Percentiles rank a stretch among this genome's conserved stretches.
These are phyloP conservation scores for Kalaharituber pfeilii DNA, from an alignment of 2,329 filamentous ascomycete species.

Conservation along the genomic window DNA sequence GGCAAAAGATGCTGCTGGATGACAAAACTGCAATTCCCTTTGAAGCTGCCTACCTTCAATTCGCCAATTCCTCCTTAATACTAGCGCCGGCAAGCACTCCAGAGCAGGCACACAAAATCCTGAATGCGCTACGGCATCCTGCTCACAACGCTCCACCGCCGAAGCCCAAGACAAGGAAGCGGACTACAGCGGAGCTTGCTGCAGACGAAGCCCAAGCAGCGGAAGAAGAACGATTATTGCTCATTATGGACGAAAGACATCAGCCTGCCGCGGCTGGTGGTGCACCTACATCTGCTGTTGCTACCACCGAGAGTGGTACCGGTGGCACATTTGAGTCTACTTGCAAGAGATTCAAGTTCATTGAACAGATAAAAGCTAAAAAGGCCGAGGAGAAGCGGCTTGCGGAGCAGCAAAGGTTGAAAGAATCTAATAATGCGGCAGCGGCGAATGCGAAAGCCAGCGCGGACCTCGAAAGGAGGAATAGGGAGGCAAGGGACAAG, in stretches of 20 bases:
- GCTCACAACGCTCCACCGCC: conserved; percentile 62
- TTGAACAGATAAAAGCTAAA: conserved; percentile 66
- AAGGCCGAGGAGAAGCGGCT: conserved; percentile 54
- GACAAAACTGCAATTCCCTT: conserved; percentile 53
- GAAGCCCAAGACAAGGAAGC: conserved; percentile 73
- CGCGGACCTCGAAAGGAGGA: conserved; percentile 1
- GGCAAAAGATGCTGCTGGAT: conserved; percentile 58
- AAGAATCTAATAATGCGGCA: conserved; percentile 3
- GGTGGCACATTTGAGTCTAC: conserved; percentile 58
- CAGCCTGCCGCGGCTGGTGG: conserved; percentile 43
- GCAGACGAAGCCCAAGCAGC: conserved; percentile 86
- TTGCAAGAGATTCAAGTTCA: conserved; percentile 81
- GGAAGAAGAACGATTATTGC: conserved; percentile 79
- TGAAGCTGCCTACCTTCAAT: conserved; percentile 57
- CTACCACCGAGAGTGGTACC: conserved; percentile 52
- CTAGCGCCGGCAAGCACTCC: conserved; percentile 56
- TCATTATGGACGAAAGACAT: conserved; percentile 72
- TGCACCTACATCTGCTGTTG: conserved; percentile 42
- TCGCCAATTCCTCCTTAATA: conserved; percentile 56
- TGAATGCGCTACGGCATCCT: conserved; percentile 57
- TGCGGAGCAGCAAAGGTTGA: conserved; percentile 5
- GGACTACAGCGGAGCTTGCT: conserved; percentile 84
- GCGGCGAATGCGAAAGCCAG: conserved; percentile 10
- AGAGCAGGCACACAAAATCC: conserved; percentile 51
- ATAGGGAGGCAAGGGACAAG: not conserved